Base-by-base conservation (phyloP, 2,329 filamentous ascomycete species). In the Leptosphaerulina australis region DNA sequence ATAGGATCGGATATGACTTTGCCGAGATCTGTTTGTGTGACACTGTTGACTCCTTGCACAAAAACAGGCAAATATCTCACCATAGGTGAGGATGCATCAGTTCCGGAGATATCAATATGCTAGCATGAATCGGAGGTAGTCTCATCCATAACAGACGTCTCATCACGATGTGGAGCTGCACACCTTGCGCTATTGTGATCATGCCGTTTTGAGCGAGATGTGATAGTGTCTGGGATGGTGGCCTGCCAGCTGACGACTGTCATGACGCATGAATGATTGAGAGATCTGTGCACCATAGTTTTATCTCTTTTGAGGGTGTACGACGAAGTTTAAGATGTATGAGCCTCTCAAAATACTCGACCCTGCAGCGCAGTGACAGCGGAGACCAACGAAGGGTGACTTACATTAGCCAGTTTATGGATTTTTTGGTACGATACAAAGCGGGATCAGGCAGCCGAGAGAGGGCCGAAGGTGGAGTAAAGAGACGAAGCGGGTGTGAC, bases 401-500 rank as follows among this genome's bases (percentile, higher is more conserved):
- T 31, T 56, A 59, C 59, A 62, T 65, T 70, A 69, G 66, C 53
- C 56, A 54, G 60, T 56, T 63, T 52, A 60, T 56, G 58, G 17
- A 25, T 30, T 14, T 35, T 46, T 48, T 10, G 14, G 11, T 45
- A 45, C 21, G 8, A 33, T 51, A 46, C 48, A 46, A 25, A 12
- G 37, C 48, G 36, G 41, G 26, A 41, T 28, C 31, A 36, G 26
- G 41, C 37, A 30, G 37, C 48, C 41, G 48, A 51, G 41, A 37
- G 41, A 59, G 50, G 58, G 56, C 61, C 61, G 58, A 61, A 59
- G 56, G 60, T 58, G 61, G 62, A 60, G 53, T 35, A 51, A 22
- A 50, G 44, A 51, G 53, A 63, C 48, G 48, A 51, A 51, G 48
- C 48, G 43, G 58, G 59, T 66, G 66, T 71, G 68, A 69, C 68